Percentiles rank a stretch among this genome's conserved stretches.
Evolutionary conservation across 2,329 filamentous ascomycete species (phyloP).

Genomic region (Stagonosporopsis cucurbitacearum): DNA sequence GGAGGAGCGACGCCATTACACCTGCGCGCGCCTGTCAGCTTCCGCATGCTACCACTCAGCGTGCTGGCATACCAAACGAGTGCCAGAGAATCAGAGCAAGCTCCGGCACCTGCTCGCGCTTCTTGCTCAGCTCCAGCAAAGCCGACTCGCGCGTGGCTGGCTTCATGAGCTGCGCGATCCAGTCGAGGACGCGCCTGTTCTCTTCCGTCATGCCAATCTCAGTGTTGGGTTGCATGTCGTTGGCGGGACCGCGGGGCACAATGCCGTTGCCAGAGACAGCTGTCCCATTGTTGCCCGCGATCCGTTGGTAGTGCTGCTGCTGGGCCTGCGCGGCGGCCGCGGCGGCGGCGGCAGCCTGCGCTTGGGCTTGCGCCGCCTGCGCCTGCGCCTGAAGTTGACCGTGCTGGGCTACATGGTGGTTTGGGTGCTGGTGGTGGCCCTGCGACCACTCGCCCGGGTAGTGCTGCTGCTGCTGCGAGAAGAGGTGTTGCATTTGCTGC

Average conservation of each 20-base stretch:
- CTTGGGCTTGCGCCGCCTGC: constrained; percentile 59
- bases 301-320: constrained; percentile 72
- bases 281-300: constrained; percentile 70
- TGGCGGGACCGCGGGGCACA: constrained; percentile 46
- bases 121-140: constrained; percentile 95
- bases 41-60: constrained; percentile 55
- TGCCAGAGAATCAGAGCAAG: constrained; percentile 97
- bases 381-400: constrained; percentile 50
- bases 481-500: constrained; percentile 64
- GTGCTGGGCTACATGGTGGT: constrained; percentile 50
- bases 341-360: constrained; percentile 59
- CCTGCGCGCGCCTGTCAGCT: constrained; percentile 59
- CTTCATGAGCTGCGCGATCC: constrained; percentile 90
- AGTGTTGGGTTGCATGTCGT: constrained; percentile 46
- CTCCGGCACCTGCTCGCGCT: constrained; percentile 96
- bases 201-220: constrained; percentile 75
- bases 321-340: constrained; percentile 59
- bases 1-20: constrained; percentile 96
- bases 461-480: constrained; percentile 70
- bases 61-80: constrained; percentile 82
- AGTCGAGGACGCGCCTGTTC: constrained; percentile 88
- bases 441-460: constrained; percentile 61
- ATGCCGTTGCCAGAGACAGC: constrained; percentile 46
- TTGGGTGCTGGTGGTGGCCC: constrained; percentile 50
- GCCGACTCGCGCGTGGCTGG: constrained; percentile 87